Conservation (phyloP, 768 basidiomycete species). For the Leccinum subgranulosum region DNA sequence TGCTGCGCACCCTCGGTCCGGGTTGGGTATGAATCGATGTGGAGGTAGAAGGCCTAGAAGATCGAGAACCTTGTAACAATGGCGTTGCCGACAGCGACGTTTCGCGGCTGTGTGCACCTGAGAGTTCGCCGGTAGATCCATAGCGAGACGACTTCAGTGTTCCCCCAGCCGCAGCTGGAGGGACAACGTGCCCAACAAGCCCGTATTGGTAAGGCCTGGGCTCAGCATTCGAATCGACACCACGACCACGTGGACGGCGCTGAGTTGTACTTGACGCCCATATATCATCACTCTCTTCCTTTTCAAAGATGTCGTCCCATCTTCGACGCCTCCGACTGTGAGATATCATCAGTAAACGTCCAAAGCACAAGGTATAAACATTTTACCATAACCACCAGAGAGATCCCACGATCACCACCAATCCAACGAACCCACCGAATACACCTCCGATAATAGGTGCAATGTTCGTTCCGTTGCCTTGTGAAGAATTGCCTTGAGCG, state of each 20-base stretch:
- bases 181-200: slow-evolving; percentile 45
- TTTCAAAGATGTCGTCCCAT: slow-evolving; percentile 54
- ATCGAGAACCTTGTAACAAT: slow-evolving; percentile 17
- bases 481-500: slow-evolving; percentile 13
- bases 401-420: slow-evolving; percentile 41
- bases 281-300: slow-evolving; percentile 32
- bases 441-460: slow-evolving; percentile 53
- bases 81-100: slow-evolving; percentile 26
- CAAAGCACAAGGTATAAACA: slow-evolving; percentile 2
- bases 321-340: slow-evolving; percentile 42
- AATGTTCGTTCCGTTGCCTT: slow-evolving; percentile 29
- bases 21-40: slow-evolving; percentile 33
- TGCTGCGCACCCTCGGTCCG: slow-evolving; percentile 6
- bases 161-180: slow-evolving; percentile 29
- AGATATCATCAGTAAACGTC: slow-evolving; percentile 8
- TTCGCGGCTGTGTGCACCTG: slow-evolving; percentile 20
- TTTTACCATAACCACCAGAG: slow-evolving; percentile 53
- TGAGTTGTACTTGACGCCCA: slow-evolving; percentile 17
- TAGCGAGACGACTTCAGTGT: slow-evolving; percentile 35
- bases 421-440: slow-evolving; percentile 52
- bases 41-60: slow-evolving; percentile 43
- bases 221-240: slow-evolving; percentile 31
- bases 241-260: slow-evolving; percentile 25
- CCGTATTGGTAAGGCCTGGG: slow-evolving; percentile 65
- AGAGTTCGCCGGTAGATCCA: slow-evolving; percentile 19